Evolutionary conservation across 441 rosid species (phyloP), one percentile per base, ranked within the genome.

Genomic region (Gossypium trilobum): DNA sequence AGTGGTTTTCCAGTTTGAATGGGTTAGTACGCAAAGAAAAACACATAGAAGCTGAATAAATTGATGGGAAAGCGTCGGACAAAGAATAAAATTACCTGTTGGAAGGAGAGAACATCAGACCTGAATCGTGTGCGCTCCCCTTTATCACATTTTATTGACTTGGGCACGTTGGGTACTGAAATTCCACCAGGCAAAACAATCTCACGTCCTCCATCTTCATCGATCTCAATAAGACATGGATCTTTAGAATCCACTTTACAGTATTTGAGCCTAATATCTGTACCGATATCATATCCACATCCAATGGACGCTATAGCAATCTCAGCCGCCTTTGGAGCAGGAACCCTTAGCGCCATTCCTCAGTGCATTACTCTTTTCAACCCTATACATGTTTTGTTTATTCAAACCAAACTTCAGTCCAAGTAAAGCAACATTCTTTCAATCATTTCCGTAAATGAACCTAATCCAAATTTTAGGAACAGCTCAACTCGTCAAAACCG

Each of bases 301-400:
- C 99, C 99, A 51, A 95, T 92, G 0, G 97, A 87, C 25, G 84
- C 88, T 17, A 92, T 91, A 62, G 99, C 98, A 79, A 88, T 77
- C 84, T 87, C 88, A 68, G 99, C 98, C 71, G 98, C 99, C 85
- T 86, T 81, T 3, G 81, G 78, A 82, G 95, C 91, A 46, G 95
- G 76, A 76, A 84, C 82, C 81, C 86, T 85, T 63, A 82, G 95
- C 51, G 96, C 94, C 99, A 95, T 92, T 72, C 70, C 78, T 87
- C 84, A 81, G 51, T 70, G 33, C 82, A 84, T 82, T 73, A 73
- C 71, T 67, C 81, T 76, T 46, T 50, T 13, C 70, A 48, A 48
- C 57, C 39, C 50, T 46, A 66, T 23, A 46, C 39, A 13, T 6
- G 70, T 46, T 65, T 44, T 19, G 50, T 6, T 66, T 66, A 66